Evolutionary conservation across 2,329 filamentous ascomycete genomes (phyloP), one percentile per base, ranked within the genome.

Genomic region (Fusarium brevicatenulatum): DNA sequence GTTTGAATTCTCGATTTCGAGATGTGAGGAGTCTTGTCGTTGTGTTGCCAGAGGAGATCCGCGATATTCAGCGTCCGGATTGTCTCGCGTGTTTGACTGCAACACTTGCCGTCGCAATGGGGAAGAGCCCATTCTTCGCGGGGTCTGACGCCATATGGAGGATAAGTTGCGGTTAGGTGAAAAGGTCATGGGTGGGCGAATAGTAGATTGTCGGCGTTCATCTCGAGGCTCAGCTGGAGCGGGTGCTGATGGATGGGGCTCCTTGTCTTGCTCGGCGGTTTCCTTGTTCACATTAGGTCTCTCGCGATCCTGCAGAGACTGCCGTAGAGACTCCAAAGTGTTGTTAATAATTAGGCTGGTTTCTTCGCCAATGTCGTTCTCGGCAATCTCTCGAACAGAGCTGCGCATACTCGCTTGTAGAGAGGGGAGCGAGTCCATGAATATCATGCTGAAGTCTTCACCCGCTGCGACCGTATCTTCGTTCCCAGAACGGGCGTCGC

Each of bases 391-490:
- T 30, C 81, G 78, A 15, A 79, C 73, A 23, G 79, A 80, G 64
- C 77, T 80, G 46, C 78, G 78, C 62, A 84, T 80, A 40, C 82
- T 83, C 4, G 80, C 83, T 40, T 85, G 85, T 61, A 89, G 81
- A 0, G 87, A 88, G 5, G 85, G 86, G 23, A 90, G 81, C 5
- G 87, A 88, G 50, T 88, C 84, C 67, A 89, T 84, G 37, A 87
- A 87, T 63, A 90, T 90, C 87, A 89, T 89, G 76, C 87, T 90
- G 69, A 90, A 89, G 43, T 87, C 86, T 67, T 90, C 88, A 21
- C 82, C 84, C n/a, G 86, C 83, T 8, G 83, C 82, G 52, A 86
- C 82, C 1, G 83, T 87, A 55, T 87, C 82, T 37, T 83, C 81
- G 49, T 60, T 69, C 44, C 56, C 63, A n/a, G 71, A 77, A 54